Evolutionary conservation across 176 grass and related monocot species (phyloP).

Genomic region (Thalia dealbata): DNA sequence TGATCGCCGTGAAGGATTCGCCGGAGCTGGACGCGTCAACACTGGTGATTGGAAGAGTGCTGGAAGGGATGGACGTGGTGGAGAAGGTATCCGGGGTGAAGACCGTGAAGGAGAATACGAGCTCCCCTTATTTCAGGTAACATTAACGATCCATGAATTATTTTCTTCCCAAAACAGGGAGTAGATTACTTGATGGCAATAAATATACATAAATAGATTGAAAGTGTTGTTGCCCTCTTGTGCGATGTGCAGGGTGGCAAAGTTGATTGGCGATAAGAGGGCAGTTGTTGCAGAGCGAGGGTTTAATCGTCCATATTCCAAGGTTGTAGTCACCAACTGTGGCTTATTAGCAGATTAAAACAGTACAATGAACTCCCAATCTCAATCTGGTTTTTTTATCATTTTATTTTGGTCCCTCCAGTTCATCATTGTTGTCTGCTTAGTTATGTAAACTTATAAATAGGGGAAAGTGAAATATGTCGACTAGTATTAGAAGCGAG

Average conservation of each 20-base stretch:
- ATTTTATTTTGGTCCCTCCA: not conserved
- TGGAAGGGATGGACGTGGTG: constrained; percentile 85
- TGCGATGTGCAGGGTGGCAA: constrained; percentile 53
- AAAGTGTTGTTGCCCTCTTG: too few relatives aligned
- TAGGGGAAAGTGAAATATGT: too few relatives aligned
- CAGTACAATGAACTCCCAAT: not conserved
- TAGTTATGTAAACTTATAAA: too few relatives aligned
- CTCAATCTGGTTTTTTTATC: not conserved
- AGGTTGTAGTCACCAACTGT: constrained; percentile 65
- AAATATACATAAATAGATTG: too few relatives aligned
- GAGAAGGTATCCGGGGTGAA: constrained; percentile 55
- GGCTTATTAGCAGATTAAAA: constrained; percentile 34
- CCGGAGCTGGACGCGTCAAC: constrained; percentile 61
- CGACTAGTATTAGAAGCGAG: too few relatives aligned
- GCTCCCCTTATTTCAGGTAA: constrained; percentile 79
- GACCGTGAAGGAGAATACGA: constrained; percentile 69
- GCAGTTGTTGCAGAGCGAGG: constrained; percentile 85
- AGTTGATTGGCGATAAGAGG: constrained; percentile 93
- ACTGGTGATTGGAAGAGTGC: constrained; percentile 54
- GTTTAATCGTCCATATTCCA: constrained; percentile 77
- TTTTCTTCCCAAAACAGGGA: too few relatives aligned
- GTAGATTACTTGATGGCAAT: too few relatives aligned
- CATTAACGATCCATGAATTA: too few relatives aligned
- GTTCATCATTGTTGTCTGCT: not conserved
- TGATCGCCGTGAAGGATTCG: constrained; percentile 39